phyloP scores from a whole-genome alignment of 768 basidiomycete genomes.

The Trametes cingulata region DNA sequence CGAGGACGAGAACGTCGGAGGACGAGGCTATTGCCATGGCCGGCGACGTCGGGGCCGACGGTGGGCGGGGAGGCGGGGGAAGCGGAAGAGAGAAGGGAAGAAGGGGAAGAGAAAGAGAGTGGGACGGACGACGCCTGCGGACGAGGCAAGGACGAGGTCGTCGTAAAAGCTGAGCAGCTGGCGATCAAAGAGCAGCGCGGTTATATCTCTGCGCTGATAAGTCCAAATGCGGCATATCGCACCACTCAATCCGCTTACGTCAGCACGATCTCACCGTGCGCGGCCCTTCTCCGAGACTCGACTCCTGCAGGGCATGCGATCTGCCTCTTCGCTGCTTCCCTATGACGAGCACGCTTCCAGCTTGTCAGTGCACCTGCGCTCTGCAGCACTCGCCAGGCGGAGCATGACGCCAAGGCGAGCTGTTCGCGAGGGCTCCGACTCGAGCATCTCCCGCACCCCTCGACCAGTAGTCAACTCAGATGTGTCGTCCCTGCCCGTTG shows the following conservation, averaged over 20 bases:
- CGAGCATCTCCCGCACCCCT: not conserved
- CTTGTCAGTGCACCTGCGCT: no score
- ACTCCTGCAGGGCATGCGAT: no score
- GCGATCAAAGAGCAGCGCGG: not conserved
- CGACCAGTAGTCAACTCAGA: conserved; percentile 7
- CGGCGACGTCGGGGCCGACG: conserved; percentile 11
- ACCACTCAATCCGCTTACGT: conserved; percentile 5
- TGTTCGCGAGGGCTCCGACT: not conserved
- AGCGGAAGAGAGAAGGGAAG: conserved; percentile 13
- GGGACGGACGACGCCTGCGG: not conserved
- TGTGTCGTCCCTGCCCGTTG: not conserved
- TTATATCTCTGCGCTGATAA: conserved; percentile 11
- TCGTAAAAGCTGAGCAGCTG: not conserved
- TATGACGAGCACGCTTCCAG: no score
- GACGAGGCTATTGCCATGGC: conserved; percentile 62
- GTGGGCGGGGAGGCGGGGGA: not conserved
- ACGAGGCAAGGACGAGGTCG: not conserved
- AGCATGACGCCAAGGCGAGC: not conserved
- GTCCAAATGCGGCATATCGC: conserved; percentile 9
- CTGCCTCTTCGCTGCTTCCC: no score
- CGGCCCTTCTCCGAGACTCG: no score
- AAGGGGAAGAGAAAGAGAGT: conserved; percentile 13
- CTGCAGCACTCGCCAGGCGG: no score
- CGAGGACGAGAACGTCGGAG: conserved; percentile 73
- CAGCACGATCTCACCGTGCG: not conserved